Percentiles rank a stretch among this genome's conserved stretches.
These are phyloP conservation scores for Cymbopogon citratus DNA, from an alignment of 176 grass and related monocot species.

Conservation along the genomic window DNA sequence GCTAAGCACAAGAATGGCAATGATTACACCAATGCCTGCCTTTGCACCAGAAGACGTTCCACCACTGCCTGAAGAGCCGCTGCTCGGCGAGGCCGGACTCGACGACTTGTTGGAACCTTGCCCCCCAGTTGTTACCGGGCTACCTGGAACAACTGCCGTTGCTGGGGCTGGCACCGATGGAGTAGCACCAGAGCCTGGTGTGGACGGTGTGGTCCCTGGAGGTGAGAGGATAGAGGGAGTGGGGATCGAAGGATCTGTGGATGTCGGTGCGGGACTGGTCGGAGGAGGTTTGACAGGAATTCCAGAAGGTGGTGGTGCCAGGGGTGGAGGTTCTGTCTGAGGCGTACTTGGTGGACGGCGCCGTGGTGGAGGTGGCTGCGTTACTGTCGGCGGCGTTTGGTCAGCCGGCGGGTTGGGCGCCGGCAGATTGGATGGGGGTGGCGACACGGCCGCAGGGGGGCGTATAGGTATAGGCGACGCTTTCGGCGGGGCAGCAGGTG, in stretches of 20 bases:
- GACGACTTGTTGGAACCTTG: constrained; percentile 19
- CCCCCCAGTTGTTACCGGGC: neutral
- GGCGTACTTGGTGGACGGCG: constrained; percentile 27
- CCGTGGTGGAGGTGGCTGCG: constrained; percentile 35
- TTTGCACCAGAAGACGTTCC: constrained; percentile 34
- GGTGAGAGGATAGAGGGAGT: constrained; percentile 14
- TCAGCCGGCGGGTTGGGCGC: constrained; percentile 33
- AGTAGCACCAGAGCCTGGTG: neutral
- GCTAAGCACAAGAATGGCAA: constrained; percentile 50
- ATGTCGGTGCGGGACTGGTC: constrained; percentile 23
- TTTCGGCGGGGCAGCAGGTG: constrained; percentile 30
- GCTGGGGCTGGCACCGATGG: constrained; percentile 28
- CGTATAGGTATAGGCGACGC: constrained; percentile 15
- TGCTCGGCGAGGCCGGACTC: neutral
- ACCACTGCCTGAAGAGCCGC: neutral
- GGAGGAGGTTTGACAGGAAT: constrained; percentile 31
- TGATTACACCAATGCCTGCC: constrained; percentile 40
- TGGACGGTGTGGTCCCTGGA: neutral
- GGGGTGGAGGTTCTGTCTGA: constrained; percentile 19
- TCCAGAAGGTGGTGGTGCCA: constrained; percentile 32
- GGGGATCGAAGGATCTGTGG: constrained; percentile 29
- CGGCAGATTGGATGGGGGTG: constrained; percentile 27
- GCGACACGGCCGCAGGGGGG: constrained; percentile 14
- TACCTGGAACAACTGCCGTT: neutral
- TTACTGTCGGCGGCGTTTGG: constrained; percentile 11